Conservation (phyloP, 2,329 filamentous ascomycete genomes). For the Bipolaris zeicola region DNA sequence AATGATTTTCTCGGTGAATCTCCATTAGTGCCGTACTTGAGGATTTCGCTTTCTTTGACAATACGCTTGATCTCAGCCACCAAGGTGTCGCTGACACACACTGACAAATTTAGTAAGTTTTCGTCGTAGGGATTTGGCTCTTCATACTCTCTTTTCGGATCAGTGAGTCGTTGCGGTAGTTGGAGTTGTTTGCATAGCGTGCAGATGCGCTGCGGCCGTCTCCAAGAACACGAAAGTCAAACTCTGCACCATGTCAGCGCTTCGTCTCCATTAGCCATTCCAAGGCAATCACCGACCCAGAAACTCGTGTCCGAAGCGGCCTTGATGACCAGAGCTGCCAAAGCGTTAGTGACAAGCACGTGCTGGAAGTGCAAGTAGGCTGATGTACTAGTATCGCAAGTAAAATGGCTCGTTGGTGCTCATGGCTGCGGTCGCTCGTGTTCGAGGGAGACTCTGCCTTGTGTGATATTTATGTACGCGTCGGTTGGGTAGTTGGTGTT, state of each 20-base stretch:
- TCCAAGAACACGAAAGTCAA: constrained; percentile 90
- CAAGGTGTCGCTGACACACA: constrained; percentile 92
- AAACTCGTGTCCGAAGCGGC: constrained; percentile 97
- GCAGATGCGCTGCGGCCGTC: constrained; percentile 93
- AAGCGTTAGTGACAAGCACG: constrained; percentile 23
- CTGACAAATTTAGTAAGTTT: constrained; percentile 54
- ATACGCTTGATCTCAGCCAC: constrained; percentile 96
- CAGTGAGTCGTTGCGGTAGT: constrained; percentile 97
- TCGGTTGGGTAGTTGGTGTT: constrained; percentile 13
- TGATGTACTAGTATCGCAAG: constrained; percentile 89
- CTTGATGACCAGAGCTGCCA: constrained; percentile 90
- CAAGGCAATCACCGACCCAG: constrained; percentile 65
- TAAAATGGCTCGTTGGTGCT: constrained; percentile 84
- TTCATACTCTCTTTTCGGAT: constrained; percentile 98
- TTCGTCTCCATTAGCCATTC: neutral
- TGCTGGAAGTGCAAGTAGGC: constrained; percentile 7
- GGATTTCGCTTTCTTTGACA: constrained; percentile 94
- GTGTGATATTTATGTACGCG: constrained; percentile 10
- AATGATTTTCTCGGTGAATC: too few relatives aligned
- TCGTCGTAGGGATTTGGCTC: neutral
- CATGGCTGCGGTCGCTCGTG: constrained; percentile 57
- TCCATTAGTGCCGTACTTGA: constrained; percentile 69
- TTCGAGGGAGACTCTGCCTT: neutral
- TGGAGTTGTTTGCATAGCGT: constrained; percentile 98
- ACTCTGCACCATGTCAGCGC: constrained; percentile 66